Evolutionary conservation across 805 yeast genomes (phyloP).

Genomic region (Blastobotrys americana): DNA sequence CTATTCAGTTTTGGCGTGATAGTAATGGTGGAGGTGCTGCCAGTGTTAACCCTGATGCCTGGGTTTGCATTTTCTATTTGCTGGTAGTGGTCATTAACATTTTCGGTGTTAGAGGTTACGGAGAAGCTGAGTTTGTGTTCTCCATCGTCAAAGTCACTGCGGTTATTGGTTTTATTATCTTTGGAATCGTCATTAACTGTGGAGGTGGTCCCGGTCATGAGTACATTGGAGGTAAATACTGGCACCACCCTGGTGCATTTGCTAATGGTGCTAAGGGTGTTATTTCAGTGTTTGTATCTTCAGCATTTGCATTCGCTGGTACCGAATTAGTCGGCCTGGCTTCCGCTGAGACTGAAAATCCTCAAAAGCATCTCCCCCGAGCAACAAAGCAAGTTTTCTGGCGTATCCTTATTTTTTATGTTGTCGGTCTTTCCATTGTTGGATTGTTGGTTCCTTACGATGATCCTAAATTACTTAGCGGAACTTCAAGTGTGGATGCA

Average conservation of each 20-base stretch:
- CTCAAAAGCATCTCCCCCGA: slow-evolving; percentile 56
- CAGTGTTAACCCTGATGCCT: slow-evolving; percentile 43
- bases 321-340: slow-evolving; percentile 66
- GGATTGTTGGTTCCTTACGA: slow-evolving; percentile 64
- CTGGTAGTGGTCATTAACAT: slow-evolving; percentile 42
- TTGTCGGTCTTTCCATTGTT: slow-evolving; percentile 45
- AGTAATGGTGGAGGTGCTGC: slow-evolving; percentile 11
- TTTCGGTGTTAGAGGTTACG: slow-evolving; percentile 53
- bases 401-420: slow-evolving; percentile 65
- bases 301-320: slow-evolving; percentile 73
- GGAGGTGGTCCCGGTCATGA: slow-evolving; percentile 50
- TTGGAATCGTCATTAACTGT: slow-evolving; percentile 39
- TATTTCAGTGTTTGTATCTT: slow-evolving; percentile 57
- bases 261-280: slow-evolving; percentile 62
- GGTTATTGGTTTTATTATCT: slow-evolving; percentile 51
- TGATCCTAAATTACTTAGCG: slow-evolving; percentile 41
- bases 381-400: slow-evolving; percentile 77
- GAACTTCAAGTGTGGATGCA: slow-evolving; percentile 46
- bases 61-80: slow-evolving; percentile 49
- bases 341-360: slow-evolving; percentile 67
- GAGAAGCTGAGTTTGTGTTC: slow-evolving; percentile 58
- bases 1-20: slow-evolving; percentile 47
- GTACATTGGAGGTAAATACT: slow-evolving; percentile 27
- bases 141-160: slow-evolving; percentile 50
- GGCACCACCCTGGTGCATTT: slow-evolving; percentile 48